Evolutionary conservation across 768 basidiomycete species (phyloP), one percentile per base, ranked within the genome.

Genomic region (Hemileccinum impolitum): DNA sequence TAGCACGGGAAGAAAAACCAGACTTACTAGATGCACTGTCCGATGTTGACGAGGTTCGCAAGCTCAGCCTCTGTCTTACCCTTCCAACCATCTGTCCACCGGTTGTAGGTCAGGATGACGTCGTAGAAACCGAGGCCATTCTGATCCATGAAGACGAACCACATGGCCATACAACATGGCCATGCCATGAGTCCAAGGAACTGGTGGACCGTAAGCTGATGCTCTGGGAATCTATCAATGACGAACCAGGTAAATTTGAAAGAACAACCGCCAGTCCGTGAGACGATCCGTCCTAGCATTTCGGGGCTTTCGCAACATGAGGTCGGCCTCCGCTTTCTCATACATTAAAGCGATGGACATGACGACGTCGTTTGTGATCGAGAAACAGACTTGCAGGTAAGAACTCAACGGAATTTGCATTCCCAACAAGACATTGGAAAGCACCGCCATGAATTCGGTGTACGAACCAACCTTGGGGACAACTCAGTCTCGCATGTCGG

Each of bases 341-440:
- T 72, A 75, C 68, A 76, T 75, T 54, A 80, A 62, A 6, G 76
- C 68, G 31, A 80, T 71, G 9, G 76, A 75, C 58, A 77, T 77
- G 40, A 75, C 64, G 19, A 80, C 74, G 43, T 81, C 79, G 42
- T 77, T 79, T 8, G 69, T 69, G 38, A 78, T 76, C 50, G 75
- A 81, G 63, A 81, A 78, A 60, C 80, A 71, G 50, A 75, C 72
- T 63, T 82, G 81, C 13, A 82, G 62, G 50, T 75, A 77, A 4
- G 78, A 77, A 56, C 75, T 77, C 34, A 84, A 68, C 6, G 77
- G 68, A 43, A 81, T 74, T 43, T 81, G 82, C 60, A 84, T 76
- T 44, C 82, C 82, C 25, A 82, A 60, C 55, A 82, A 64, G 32
- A 81, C 77, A 49, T 81, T 82, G 40, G 75, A 51, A 11, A 84